Conservation (phyloP, 176 grass and related monocot genomes). For the Luzula sylvatica region DNA sequence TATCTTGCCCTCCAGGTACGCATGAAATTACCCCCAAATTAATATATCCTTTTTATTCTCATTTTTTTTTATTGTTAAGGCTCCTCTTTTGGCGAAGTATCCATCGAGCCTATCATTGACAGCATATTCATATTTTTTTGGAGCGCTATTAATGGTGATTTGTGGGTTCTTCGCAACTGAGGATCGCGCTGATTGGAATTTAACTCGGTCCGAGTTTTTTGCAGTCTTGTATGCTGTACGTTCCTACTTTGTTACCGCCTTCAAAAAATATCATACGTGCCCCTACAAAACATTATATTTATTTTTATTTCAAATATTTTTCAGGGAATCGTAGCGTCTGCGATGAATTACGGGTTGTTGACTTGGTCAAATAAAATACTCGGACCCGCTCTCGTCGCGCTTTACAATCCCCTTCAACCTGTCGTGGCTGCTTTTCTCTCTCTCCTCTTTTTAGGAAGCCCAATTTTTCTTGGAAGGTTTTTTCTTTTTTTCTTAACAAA, state of each 20-base stretch:
- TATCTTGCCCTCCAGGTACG: conserved; percentile 93
- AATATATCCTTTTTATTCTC: conserved; percentile 16
- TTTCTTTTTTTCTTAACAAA: background rate
- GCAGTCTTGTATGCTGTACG: conserved; percentile 87
- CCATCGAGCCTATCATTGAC: conserved; percentile 74
- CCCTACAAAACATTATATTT: too few relatives aligned
- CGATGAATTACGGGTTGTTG: conserved; percentile 67
- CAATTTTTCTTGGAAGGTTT: conserved; percentile 86
- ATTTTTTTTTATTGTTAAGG: conserved; percentile 33
- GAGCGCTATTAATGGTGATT: conserved; percentile 62
- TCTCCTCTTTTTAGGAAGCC: conserved; percentile 67
- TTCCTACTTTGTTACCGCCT: conserved; percentile 8
- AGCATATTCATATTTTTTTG: conserved; percentile 81
- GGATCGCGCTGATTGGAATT: conserved; percentile 44
- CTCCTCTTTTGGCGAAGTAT: conserved; percentile 65
- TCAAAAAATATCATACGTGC: background rate
- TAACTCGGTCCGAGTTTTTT: conserved; percentile 61
- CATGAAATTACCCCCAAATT: background rate
- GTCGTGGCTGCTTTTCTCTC: conserved; percentile 66
- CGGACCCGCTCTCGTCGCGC: conserved; percentile 76
- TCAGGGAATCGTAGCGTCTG: conserved; percentile 72
- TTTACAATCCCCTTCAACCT: conserved; percentile 88
- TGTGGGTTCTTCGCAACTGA: conserved; percentile 55
- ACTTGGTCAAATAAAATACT: conserved; percentile 95
- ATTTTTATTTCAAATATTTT: background rate